Evolutionary conservation across 257 asterid genomes (phyloP).

Genomic region (Solanum virginianum): DNA sequence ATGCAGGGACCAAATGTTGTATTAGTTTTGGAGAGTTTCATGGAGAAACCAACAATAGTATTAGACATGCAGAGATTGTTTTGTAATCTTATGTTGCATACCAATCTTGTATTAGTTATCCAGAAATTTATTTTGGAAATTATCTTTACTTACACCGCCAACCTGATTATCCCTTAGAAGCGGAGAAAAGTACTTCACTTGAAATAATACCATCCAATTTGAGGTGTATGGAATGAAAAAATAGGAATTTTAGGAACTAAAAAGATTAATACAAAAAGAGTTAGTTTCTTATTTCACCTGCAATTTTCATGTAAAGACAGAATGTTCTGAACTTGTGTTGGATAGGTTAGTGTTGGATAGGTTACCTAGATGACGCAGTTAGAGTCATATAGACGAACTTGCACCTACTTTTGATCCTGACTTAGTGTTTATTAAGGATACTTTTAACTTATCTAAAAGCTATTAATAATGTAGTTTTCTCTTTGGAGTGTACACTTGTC

Average conservation of each 20-base stretch:
- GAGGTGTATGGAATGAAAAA: neutral
- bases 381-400: neutral
- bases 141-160: neutral
- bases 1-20: neutral
- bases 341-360: neutral
- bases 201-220: neutral
- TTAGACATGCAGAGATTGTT: neutral
- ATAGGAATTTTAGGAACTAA: neutral
- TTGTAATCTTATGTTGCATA: neutral
- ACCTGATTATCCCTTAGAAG: neutral
- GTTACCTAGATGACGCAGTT: no score
- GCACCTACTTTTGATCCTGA: neutral
- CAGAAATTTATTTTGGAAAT: no score
- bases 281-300: no score
- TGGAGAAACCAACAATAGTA: no score
- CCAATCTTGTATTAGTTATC: neutral
- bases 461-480: neutral
- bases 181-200: neutral
- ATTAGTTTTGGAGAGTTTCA: neutral
- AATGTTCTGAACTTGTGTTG: neutral
- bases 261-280: no score
- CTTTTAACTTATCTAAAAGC: no score
- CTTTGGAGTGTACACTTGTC: neutral
- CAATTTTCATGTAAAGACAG: no score
- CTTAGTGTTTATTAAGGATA: neutral